Evolutionary conservation across 176 grass and related monocot species (phyloP).

Genomic region (Chrysopogon serrulatus): DNA sequence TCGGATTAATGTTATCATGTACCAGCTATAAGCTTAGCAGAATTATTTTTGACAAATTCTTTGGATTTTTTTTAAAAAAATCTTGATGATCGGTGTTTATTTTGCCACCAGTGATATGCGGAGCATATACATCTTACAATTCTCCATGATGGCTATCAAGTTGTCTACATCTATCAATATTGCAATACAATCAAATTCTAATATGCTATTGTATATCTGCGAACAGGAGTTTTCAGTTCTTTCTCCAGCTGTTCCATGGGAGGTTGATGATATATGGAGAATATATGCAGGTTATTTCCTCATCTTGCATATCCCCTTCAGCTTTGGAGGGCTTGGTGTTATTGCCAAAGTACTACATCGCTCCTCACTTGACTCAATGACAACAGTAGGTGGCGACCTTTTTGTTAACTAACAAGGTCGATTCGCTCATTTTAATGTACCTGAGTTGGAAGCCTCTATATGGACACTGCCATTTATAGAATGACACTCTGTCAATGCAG

Average conservation of each 20-base stretch:
- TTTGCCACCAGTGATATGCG: neutral
- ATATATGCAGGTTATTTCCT: slow-evolving; percentile 86
- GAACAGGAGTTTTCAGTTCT: slow-evolving; percentile 53
- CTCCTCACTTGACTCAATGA: slow-evolving; percentile 54
- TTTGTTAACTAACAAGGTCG: neutral
- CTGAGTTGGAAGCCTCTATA: neutral
- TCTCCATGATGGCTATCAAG: neutral
- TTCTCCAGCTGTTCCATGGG: slow-evolving; percentile 61
- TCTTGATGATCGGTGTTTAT: neutral
- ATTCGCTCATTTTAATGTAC: neutral
- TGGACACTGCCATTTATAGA: neutral
- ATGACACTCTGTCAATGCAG: slow-evolving; percentile 35
- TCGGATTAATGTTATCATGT: neutral
- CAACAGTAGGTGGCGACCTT: slow-evolving; percentile 43
- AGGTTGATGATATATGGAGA: slow-evolving; percentile 62
- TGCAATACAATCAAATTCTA: neutral
- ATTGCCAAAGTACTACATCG: slow-evolving; percentile 50
- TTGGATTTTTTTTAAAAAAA: neutral
- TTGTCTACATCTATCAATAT: neutral
- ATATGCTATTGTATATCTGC: neutral
- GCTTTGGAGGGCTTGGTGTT: slow-evolving; percentile 85
- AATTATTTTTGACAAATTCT: neutral
- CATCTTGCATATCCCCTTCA: slow-evolving; percentile 69
- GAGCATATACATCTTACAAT: neutral
- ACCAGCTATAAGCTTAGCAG: neutral